Evolutionary conservation across 306 rosid genomes (phyloP).

Genomic region (Pterocarpus macrocarpus): DNA sequence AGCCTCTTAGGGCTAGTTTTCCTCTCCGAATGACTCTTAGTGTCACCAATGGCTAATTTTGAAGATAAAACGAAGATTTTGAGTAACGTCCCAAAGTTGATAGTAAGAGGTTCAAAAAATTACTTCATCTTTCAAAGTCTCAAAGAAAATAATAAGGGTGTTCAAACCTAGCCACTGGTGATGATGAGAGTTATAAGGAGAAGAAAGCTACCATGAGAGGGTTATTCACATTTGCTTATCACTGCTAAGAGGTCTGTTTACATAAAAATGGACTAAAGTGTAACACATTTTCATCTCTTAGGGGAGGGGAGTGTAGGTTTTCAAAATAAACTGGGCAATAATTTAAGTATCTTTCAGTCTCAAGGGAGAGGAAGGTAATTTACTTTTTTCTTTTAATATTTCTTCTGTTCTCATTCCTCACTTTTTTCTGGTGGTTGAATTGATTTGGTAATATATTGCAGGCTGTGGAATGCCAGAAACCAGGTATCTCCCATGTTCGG

Average conservation of each 20-base stretch:
- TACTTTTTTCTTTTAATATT: neutral
- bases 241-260: neutral
- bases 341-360: neutral
- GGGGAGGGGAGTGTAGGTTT: neutral
- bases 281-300: neutral
- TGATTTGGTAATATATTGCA: slow-evolving; percentile 43
- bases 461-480: slow-evolving; percentile 75
- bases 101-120: neutral
- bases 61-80: neutral
- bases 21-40: neutral
- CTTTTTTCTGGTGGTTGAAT: slow-evolving; percentile 16
- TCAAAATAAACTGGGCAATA: neutral
- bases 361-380: neutral
- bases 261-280: neutral
- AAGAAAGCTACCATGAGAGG: neutral
- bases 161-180: neutral
- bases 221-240: neutral
- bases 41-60: neutral
- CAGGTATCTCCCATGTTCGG: slow-evolving; percentile 69
- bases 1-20: too few species aligned
- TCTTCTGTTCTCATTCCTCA: neutral
- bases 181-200: neutral
- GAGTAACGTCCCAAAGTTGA: neutral
- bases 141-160: neutral
- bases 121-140: neutral